phyloP scores from a whole-genome alignment of 2,329 filamentous ascomycete species.

The Epichloe baconii region DNA sequence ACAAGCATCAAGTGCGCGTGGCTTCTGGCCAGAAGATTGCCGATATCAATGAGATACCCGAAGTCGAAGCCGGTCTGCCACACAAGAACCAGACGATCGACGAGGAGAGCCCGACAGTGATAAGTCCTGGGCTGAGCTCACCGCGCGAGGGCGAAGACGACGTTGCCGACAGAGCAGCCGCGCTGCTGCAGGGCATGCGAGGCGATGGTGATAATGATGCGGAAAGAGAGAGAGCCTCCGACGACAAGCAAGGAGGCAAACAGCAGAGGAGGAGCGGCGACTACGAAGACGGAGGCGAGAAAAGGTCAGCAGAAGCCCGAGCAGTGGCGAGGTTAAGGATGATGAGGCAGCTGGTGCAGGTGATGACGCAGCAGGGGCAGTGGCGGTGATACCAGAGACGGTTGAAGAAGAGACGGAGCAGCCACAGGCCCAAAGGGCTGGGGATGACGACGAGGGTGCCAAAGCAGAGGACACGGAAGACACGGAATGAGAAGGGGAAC shows the following conservation, averaged over 20 bases:
- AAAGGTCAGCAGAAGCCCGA: conserved; percentile 32
- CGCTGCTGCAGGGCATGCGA: conserved; percentile 72
- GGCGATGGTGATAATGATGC: conserved; percentile 43
- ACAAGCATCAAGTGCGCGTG: conserved; percentile 77
- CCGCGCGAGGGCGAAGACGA: conserved; percentile 48
- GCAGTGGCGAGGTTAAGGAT: conserved; percentile 13
- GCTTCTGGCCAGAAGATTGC: conserved; percentile 80
- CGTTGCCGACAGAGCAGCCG: conserved; percentile 72
- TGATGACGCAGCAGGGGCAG: background rate
- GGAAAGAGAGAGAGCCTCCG: conserved; percentile 49
- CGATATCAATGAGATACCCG: conserved; percentile 51
- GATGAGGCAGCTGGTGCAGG: conserved; percentile 11
- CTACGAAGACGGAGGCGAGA: conserved; percentile 53
- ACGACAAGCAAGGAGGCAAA: conserved; percentile 50
- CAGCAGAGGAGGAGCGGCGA: conserved; percentile 65
- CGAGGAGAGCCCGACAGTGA: conserved; percentile 32
- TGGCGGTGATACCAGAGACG: conserved; percentile 4
- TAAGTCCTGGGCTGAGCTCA: conserved; percentile 37
- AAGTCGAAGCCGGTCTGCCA: conserved; percentile 31
- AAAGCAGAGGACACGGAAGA: conserved; percentile 5
- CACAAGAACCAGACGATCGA: conserved; percentile 25
- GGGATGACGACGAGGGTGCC: conserved; percentile 4
- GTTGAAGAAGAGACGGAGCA: conserved; percentile 6
- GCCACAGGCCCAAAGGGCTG: background rate
- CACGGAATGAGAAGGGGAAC: conserved; percentile 4